phyloP scores from a whole-genome alignment of 495 filamentous ascomycete species.

The Pyrenopolyporus hunteri region DNA sequence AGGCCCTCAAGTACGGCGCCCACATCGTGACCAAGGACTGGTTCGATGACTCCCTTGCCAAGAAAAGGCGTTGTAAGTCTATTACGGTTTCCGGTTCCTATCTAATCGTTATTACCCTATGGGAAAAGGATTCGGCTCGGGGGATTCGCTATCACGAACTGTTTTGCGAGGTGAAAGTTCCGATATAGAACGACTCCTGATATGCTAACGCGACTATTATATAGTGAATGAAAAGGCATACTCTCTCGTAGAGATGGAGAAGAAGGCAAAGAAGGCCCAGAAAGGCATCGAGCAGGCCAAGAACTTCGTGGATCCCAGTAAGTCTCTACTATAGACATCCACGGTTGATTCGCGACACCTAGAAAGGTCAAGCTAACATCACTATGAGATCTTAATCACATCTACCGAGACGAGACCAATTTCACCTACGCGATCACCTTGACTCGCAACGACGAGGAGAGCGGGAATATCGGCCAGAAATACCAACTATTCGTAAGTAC shows the following conservation, averaged over 20 bases:
- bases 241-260: slow-evolving; percentile 22
- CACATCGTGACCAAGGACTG: slow-evolving; percentile 47
- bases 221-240: slow-evolving; percentile 31
- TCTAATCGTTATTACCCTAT: neutral
- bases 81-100: neutral
- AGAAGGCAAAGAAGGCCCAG: slow-evolving; percentile 48
- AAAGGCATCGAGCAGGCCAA: slow-evolving; percentile 56
- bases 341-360: neutral
- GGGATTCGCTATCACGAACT: too few species aligned
- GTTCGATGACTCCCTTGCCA: slow-evolving; percentile 46
- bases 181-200: neutral
- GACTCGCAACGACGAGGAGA: slow-evolving; percentile 35
- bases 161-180: too few species aligned
- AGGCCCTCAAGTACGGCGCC: slow-evolving; percentile 29
- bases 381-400: slow-evolving; percentile 10
- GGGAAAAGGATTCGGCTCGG: too few species aligned
- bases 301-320: slow-evolving; percentile 45
- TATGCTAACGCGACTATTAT: neutral
- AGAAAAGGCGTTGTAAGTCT: slow-evolving; percentile 10
- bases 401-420: slow-evolving; percentile 43
- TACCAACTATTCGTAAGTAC: slow-evolving; percentile 45
- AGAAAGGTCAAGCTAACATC: neutral
- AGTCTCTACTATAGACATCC: slow-evolving; percentile 1
- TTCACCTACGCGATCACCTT: slow-evolving; percentile 47
- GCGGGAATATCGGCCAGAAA: slow-evolving; percentile 27